A percentile compares a stretch with the other conserved stretches of the same genome.
Evolutionary conservation across 2,329 filamentous ascomycete genomes (phyloP).

Genomic region (Blastomyces silverae): DNA sequence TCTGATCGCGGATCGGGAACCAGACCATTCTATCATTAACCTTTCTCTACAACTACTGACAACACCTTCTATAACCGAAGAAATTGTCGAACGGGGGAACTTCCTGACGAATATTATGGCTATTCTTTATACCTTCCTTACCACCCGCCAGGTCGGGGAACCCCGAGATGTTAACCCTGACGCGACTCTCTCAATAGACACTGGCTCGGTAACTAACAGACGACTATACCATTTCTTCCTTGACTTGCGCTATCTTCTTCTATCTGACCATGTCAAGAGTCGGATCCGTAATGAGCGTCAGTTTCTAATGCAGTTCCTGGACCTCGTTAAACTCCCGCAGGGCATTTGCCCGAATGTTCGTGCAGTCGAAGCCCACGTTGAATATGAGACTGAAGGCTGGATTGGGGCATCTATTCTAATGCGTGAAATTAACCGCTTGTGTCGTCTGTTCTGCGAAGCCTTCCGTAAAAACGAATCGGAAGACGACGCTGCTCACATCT

Average conservation of each 20-base stretch:
- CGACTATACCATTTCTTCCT: conserved; percentile 97
- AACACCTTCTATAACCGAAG: conserved; percentile 90
- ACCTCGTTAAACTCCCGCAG: conserved; percentile 91
- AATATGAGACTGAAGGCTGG: conserved; percentile 98
- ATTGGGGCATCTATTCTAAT: conserved; percentile 93
- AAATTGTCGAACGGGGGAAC: conserved; percentile 90
- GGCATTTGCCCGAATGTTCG: conserved; percentile 92
- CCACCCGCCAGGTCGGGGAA: conserved; percentile 89
- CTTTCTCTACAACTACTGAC: conserved; percentile 94
- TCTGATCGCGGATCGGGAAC: conserved; percentile 89
- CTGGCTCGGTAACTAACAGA: conserved; percentile 87
- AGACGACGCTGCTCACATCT: conserved; percentile 56
- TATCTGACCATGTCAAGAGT: conserved; percentile 80
- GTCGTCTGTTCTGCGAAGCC: conserved; percentile 78
- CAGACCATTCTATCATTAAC: conserved; percentile 97
- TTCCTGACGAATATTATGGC: conserved; percentile 93
- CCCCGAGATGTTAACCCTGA: conserved; percentile 80
- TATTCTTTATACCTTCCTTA: conserved; percentile 95
- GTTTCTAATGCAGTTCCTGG: conserved; percentile 89
- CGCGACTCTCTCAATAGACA: conserved; percentile 85
- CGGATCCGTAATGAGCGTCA: conserved; percentile 73
- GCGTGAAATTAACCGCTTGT: conserved; percentile 87
- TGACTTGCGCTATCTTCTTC: conserved; percentile 84
- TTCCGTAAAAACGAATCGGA: conserved; percentile 65
- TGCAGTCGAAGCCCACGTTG: conserved; percentile 89